phyloP scores from a whole-genome alignment of 148 eudicot species.

The Nepenthes mirabilis region DNA sequence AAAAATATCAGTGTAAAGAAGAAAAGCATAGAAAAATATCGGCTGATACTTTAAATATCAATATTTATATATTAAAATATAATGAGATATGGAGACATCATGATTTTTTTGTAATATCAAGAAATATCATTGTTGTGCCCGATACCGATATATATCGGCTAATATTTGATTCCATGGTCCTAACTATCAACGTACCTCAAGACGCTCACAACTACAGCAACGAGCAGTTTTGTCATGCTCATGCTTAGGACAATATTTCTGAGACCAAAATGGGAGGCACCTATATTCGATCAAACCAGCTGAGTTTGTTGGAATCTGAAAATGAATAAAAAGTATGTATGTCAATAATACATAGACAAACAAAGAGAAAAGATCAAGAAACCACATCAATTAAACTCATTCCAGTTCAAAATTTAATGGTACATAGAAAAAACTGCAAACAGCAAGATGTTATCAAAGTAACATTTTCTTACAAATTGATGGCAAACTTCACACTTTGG shows the following conservation, averaged over 20 bases:
- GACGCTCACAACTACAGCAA: slow-evolving; percentile 96
- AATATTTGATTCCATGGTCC: too few relatives aligned
- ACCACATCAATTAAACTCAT: slow-evolving; percentile 2
- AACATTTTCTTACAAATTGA: slow-evolving; percentile 65
- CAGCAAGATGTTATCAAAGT: slow-evolving; percentile 31
- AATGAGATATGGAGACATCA: background rate
- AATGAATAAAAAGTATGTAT: background rate
- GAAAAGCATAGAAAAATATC: too few relatives aligned
- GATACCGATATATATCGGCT: too few relatives aligned
- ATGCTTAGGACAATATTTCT: slow-evolving; percentile 94
- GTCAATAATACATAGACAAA: background rate
- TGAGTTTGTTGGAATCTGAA: slow-evolving; percentile 85
- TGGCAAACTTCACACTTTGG: slow-evolving; percentile 95
- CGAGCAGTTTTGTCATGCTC: slow-evolving; percentile 81
- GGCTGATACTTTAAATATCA: too few relatives aligned
- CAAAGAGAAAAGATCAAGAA: background rate
- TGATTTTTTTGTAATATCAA: background rate
- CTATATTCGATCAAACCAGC: slow-evolving; percentile 89
- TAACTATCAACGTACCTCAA: slow-evolving; percentile 45
- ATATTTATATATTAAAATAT: background rate
- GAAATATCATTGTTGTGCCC: too few relatives aligned
- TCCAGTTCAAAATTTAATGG: background rate
- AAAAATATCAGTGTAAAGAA: too few relatives aligned
- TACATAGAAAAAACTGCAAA: background rate
- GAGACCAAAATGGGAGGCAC: slow-evolving; percentile 97